Conservation (phyloP, 2,329 filamentous ascomycete genomes). For the Neofusicoccum kwambonambiense region DNA sequence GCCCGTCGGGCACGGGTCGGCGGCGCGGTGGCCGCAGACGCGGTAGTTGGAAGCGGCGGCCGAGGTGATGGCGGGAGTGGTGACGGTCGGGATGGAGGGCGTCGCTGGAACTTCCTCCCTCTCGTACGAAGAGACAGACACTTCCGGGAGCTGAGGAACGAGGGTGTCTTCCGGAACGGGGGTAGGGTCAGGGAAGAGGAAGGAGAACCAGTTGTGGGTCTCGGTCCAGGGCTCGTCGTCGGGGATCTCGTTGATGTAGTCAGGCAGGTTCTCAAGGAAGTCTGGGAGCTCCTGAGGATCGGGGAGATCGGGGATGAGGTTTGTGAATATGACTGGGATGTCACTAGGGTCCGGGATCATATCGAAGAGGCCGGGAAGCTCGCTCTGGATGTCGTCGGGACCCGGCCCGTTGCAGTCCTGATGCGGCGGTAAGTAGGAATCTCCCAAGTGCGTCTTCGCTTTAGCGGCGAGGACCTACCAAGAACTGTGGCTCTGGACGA, state of each 20-base stretch:
- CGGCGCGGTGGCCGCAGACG: neutral
- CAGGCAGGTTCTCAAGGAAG: neutral
- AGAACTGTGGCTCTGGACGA: neutral
- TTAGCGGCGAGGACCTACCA: neutral
- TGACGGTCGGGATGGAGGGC: no score
- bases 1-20: neutral
- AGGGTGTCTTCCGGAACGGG: neutral
- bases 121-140: neutral
- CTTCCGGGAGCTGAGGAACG: neutral
- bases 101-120: neutral
- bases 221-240: constrained; percentile 1
- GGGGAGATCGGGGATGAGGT: neutral
- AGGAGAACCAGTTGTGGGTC: neutral
- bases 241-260: neutral
- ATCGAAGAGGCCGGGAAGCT: neutral
- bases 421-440: neutral
- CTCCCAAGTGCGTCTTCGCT: neutral
- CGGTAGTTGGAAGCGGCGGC: neutral
- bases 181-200: neutral
- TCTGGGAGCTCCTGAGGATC: neutral
- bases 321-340: neutral
- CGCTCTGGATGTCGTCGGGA: neutral
- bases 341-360: neutral
- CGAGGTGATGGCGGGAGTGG: neutral
- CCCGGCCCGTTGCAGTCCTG: neutral